These are phyloP conservation scores for Chaetomiaceae sp. DNA, from an alignment of 2,329 filamentous ascomycete species.

Conservation along the genomic window DNA sequence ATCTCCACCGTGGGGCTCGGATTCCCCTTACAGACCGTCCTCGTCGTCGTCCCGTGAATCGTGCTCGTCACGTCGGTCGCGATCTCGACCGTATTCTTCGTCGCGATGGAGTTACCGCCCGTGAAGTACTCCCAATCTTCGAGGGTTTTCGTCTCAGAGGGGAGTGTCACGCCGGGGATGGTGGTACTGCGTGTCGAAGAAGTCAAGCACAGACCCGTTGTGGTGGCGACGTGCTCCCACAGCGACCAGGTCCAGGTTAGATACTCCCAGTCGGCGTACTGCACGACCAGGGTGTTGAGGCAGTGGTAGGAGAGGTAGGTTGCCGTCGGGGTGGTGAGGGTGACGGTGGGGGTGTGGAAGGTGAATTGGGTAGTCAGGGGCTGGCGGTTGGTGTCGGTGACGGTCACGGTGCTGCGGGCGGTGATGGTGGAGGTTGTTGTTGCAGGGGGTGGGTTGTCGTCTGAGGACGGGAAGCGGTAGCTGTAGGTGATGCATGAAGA, in stretches of 20 bases:
- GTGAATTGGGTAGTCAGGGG: neutral
- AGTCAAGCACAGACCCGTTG: conserved; percentile 13
- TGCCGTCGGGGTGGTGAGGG: neutral
- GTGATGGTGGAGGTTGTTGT: neutral
- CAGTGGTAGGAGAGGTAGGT: conserved; percentile 12
- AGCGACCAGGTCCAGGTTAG: conserved; percentile 11
- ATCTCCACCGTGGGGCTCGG: neutral
- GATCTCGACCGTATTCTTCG: conserved; percentile 12
- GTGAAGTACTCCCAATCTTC: conserved; percentile 19
- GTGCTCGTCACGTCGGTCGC: neutral
- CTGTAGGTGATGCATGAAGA: conserved; percentile 12
- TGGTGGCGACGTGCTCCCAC: conserved; percentile 1
- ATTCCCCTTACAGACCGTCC: conserved; percentile 3
- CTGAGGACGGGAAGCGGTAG: conserved; percentile 4
- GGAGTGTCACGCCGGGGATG: conserved; percentile 12
- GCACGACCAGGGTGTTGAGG: conserved; percentile 15
- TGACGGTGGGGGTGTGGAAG: conserved; percentile 9
- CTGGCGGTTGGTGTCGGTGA: conserved; percentile 6
- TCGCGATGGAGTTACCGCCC: conserved; percentile 1
- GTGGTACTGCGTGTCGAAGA: conserved; percentile 15
- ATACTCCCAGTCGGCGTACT: conserved; percentile 7
- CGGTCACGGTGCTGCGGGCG: neutral
- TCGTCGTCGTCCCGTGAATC: neutral
- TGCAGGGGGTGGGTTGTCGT: neutral
- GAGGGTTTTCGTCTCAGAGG: neutral